Base-by-base conservation (phyloP, 108 stramenopile genomes). In the Ochromonas danica region DNA sequence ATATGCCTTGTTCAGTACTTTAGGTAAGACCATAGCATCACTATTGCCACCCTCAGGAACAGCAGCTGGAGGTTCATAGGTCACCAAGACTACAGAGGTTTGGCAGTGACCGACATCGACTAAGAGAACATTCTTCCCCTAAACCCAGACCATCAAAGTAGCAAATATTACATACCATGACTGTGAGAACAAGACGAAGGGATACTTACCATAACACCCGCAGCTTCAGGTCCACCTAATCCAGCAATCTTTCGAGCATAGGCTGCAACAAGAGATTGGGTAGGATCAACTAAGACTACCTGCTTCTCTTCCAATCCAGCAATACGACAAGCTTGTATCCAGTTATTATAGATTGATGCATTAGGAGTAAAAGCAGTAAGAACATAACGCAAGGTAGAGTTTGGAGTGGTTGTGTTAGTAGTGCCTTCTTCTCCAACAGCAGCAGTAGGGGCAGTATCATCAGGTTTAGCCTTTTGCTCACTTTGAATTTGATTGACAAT, bases 161-260 rank as follows among this genome's bases (percentile, higher is more conserved):
- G 57, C 25, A 25, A 60, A 25, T 25, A 25, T 60, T 60, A 60
- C n/a, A 60, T 25, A 25, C n/a, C n/a, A 60, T 25, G n/a, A n/a
- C n/a, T n/a, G n/a, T n/a, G n/a, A n/a, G n/a, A n/a, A n/a, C n/a
- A n/a, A n/a, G n/a, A 25, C n/a, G 57, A 60, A 60, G 57, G 25
- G 57, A 25, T 25, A 25, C 57, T 60, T 25, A 60, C n/a, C n/a
- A n/a, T n/a, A n/a, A 70, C 10, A 40, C 22, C 22, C 40, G 67
- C 22, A 17, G 14, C 33, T 10, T 70, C 67, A 70, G 67, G 67
- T 17, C 39, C 39, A 38, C 40, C 40, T 17, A 70, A 17, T 10
- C 39, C 67, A 70, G 67, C 36, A 22, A 70, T 22, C 40, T 70
- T 70, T 10, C 67, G 67, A 17, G 67, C 36, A 40, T 70, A 70